Evolutionary conservation across 768 basidiomycete species (phyloP), one percentile per base, ranked within the genome.

Genomic region (Xerocomellus dryophilus): DNA sequence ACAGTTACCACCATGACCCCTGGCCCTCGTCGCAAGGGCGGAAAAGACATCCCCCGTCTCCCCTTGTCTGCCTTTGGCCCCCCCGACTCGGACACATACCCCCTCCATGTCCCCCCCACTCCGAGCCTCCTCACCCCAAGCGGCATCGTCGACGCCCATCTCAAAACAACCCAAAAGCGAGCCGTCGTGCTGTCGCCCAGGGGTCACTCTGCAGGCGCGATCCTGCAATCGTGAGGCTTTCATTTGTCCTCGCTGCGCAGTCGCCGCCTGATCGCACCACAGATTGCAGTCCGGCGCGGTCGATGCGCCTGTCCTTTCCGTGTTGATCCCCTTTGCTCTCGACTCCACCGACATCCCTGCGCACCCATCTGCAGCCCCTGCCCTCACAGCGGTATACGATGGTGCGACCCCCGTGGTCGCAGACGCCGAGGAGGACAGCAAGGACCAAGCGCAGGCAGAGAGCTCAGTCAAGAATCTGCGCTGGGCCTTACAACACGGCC

Each of bases 61-160:
- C 89, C 90, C 0, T 67, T 84, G 23, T 90, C 89, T 11, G 90
- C 83, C 0, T 93, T 93, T 68, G 81, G 77, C 25, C 82, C 88
- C 0, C 86, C 87, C 23, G 86, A 80, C 70, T 78, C 78, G 18
- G 88, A 90, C 42, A 73, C 73, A 1, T 90, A 90, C 65, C 86
- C 84, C 2, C 58, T 88, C 29, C 29, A 29, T 6, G 34, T 35
- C 10, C 81, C 85, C 8, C 81, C 84, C 20, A 86, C 84, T 53
- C 88, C 90, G 2, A 84, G 78, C 61, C 74, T 81, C 15, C 74
- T 88, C 47, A 77, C 83, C 61, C 91, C 91, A 0, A 71, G 72
- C 9, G 70, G 70, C 20, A 74, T 93, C 54, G 74, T 89, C 61
- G 91, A 93, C 66, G 81, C 85, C 7, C 80, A 86, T 64, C 81